These are phyloP conservation scores for Tuber aestivum DNA, from an alignment of 495 filamentous ascomycete genomes.

Conservation along the genomic window DNA sequence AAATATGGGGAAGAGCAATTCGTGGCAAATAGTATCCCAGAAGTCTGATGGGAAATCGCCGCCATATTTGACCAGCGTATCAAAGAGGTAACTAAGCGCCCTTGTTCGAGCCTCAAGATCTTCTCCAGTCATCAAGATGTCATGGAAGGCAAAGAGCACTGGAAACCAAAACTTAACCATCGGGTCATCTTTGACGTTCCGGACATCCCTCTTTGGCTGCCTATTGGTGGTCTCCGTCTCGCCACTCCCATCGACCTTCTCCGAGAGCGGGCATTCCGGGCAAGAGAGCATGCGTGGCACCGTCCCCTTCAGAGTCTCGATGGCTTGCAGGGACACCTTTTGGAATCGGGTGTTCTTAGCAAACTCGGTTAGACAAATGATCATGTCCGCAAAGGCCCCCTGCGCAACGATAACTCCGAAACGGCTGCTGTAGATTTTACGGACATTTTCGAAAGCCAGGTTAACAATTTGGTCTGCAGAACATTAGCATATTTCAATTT, in stretches of 20 bases:
- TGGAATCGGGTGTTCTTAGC: slow-evolving; percentile 97
- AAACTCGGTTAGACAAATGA: slow-evolving; percentile 95
- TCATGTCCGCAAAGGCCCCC: slow-evolving; percentile 90
- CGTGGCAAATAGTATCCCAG: slow-evolving; percentile 97
- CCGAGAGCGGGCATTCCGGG: slow-evolving; percentile 84
- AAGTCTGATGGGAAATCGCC: slow-evolving; percentile 89
- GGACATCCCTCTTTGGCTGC: slow-evolving; percentile 47
- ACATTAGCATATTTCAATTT: slow-evolving; percentile 13
- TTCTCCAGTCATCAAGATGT: slow-evolving; percentile 97
- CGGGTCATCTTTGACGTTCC: slow-evolving; percentile 78
- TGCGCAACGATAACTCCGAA: slow-evolving; percentile 95
- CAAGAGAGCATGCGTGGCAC: slow-evolving; percentile 91
- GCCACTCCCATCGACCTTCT: slow-evolving; percentile 46
- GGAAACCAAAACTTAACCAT: slow-evolving; percentile 78
- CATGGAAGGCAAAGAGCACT: slow-evolving; percentile 94
- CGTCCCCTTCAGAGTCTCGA: slow-evolving; percentile 86
- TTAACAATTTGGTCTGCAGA: slow-evolving; percentile 80
- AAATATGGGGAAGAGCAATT: slow-evolving; percentile 95
- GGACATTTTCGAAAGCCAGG: slow-evolving; percentile 91
- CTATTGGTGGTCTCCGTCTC: slow-evolving; percentile 48
- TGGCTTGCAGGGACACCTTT: slow-evolving; percentile 94
- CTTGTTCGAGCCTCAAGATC: slow-evolving; percentile 96
- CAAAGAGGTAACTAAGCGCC: slow-evolving; percentile 92
- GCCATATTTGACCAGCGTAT: slow-evolving; percentile 80
- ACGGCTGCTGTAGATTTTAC: slow-evolving; percentile 94